These are phyloP conservation scores for Geum urbanum DNA, from an alignment of 306 rosid species.

Conservation along the genomic window DNA sequence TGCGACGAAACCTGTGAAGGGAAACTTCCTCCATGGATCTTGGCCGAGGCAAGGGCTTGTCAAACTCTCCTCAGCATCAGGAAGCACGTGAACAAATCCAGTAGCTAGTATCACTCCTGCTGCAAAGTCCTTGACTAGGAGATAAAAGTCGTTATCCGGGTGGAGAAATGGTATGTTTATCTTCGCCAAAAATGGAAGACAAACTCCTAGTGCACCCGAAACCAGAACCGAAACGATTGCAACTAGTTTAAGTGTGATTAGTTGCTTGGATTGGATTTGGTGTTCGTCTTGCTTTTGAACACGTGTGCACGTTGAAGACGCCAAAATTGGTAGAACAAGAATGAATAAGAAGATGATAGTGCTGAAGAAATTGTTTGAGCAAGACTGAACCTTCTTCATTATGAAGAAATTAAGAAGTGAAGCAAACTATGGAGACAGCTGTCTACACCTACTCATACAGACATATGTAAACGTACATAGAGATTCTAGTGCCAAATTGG, in stretches of 20 bases:
- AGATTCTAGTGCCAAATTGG: neutral
- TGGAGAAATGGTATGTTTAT: conserved; percentile 17
- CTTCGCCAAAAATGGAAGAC: conserved; percentile 37
- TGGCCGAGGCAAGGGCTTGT: conserved; percentile 38
- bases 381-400: neutral
- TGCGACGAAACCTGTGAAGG: conserved; percentile 50
- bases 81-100: conserved; percentile 57
- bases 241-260: conserved; percentile 32
- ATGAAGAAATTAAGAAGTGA: neutral
- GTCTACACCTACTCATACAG: no score
- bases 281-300: conserved; percentile 13
- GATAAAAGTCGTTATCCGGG: conserved; percentile 35
- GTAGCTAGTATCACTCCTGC: conserved; percentile 62
- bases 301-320: conserved; percentile 31
- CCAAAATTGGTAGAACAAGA: conserved; percentile 24
- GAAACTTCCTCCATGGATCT: conserved; percentile 54
- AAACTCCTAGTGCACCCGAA: conserved; percentile 41
- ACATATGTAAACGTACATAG: neutral
- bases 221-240: conserved; percentile 36
- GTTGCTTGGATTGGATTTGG: conserved; percentile 25
- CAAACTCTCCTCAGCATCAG: conserved; percentile 46
- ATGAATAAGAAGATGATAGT: conserved; percentile 7
- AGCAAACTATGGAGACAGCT: no score
- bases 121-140: conserved; percentile 45
- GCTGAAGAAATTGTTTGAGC: neutral